Evolutionary conservation across 352 stramenopile genomes (phyloP), one percentile per base, ranked within the genome.

Genomic region (Globisporangium nagaii): DNA sequence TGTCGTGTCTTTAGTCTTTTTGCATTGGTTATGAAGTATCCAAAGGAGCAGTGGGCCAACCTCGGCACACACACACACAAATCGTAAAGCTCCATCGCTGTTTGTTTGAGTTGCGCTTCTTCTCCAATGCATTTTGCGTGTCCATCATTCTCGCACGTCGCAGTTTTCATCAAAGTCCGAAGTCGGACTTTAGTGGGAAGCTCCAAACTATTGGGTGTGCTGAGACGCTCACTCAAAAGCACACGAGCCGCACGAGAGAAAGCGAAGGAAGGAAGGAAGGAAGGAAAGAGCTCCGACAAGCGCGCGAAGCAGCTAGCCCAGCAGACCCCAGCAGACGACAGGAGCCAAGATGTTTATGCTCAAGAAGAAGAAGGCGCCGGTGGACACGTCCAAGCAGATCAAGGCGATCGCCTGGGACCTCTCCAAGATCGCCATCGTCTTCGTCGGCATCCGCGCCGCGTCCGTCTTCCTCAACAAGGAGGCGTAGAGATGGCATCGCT

Each of bases 301-400:
- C 13, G 12, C 24, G 4, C 37, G n/a, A 43, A 43, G 37, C 37
- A 19, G 12, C 15, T 12, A 17, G 17, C 35, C 34, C 34, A 39
- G 6, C 3, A 17, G 8, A 17, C 13, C 34, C 15, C 5, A 8
- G 37, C 34, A 5, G 17, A 5, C n/a, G n/a, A n/a, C n/a, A n/a
- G n/a, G n/a, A n/a, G 52, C 28, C 50, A 71, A 30, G 42, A 90
- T 90, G 80, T 90, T 90, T 51, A 87, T 88, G 80, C 80, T 90
- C 63, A 88, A 88, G 73, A 93, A 93, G 75, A 90, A 91, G 75
- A 89, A 90, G 66, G 70, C 79, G 65, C 79, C 88, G 65, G 76
- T 91, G 41, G 83, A 93, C 67, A 72, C 68, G 42, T 66, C 61
- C 58, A 85, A 90, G 71, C 78, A 88, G 64, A 66, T 89, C 60